These are phyloP conservation scores for Rubia occidens DNA, from an alignment of 305 asterid species.

Conservation along the genomic window DNA sequence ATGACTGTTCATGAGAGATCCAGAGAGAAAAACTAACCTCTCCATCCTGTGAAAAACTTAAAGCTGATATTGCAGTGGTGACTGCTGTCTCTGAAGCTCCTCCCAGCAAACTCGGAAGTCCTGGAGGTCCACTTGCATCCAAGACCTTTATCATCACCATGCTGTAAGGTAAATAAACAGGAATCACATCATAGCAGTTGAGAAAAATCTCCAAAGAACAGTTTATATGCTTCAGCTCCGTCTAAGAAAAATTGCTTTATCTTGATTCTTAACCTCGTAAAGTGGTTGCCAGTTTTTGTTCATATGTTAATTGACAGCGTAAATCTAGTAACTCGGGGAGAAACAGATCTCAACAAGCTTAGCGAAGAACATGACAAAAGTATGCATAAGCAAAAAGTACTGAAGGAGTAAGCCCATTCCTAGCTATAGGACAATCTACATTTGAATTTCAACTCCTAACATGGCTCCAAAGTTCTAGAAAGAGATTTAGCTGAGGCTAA, in stretches of 20 bases:
- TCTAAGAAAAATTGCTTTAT: background rate
- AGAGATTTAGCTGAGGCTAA: background rate
- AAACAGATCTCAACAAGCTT: background rate
- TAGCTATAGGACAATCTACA: background rate
- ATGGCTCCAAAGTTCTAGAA: background rate
- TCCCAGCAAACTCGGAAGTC: conserved; percentile 81
- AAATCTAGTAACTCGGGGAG: background rate
- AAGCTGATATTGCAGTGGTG: conserved; percentile 76
- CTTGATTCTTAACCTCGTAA: background rate
- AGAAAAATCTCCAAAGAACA: background rate
- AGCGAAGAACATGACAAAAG: background rate
- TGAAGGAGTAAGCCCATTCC: background rate
- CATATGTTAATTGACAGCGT: background rate
- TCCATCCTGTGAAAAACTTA: conserved; percentile 94
- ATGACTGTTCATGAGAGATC: background rate
- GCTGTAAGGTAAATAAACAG: conserved; percentile 37
- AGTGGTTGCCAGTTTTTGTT: background rate
- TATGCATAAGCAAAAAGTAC: background rate
- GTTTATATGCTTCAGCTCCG: background rate
- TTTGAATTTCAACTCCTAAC: background rate
- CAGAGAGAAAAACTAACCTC: conserved; percentile 47
- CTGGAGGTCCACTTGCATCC: conserved; percentile 99
- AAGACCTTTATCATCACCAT: conserved; percentile 81
- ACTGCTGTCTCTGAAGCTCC: conserved; percentile 49
- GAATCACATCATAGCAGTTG: conserved; percentile 3